phyloP scores from a whole-genome alignment of 2,329 filamentous ascomycete genomes.

The Emmonsia crescens region DNA sequence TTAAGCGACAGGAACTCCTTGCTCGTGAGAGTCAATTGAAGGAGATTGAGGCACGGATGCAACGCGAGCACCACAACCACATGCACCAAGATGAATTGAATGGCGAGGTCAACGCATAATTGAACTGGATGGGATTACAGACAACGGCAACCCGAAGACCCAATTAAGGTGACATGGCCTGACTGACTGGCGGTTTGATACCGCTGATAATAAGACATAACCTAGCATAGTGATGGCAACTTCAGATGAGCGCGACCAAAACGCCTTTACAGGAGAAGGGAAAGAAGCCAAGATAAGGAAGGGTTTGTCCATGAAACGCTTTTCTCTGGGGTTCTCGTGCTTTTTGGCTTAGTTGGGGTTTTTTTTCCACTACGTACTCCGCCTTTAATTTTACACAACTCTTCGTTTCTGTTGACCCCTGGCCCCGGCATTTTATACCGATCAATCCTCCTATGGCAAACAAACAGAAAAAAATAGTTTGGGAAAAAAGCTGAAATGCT shows the following conservation, averaged over 20 bases:
- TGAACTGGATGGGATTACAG: slow-evolving; percentile 21
- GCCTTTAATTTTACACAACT: neutral
- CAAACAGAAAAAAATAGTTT: neutral
- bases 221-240: neutral
- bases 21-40: slow-evolving; percentile 96
- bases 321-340: neutral
- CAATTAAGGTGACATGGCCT: neutral
- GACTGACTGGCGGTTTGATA: slow-evolving; percentile 4
- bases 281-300: neutral
- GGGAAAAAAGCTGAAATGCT: neutral
- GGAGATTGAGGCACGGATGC: slow-evolving; percentile 97
- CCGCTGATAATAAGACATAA: neutral
- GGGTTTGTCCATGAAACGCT: neutral
- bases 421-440: neutral
- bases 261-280: neutral
- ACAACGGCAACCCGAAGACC: neutral
- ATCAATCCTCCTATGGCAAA: neutral
- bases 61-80: slow-evolving; percentile 58
- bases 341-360: neutral
- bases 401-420: slow-evolving; percentile 1
- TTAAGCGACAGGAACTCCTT: slow-evolving; percentile 97
- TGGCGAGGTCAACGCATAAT: slow-evolving; percentile 16
- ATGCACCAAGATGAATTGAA: slow-evolving; percentile 19
- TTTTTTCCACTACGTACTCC: neutral
- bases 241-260: neutral